Conservation (phyloP, 768 basidiomycete species). For the Mycena leptocephala region DNA sequence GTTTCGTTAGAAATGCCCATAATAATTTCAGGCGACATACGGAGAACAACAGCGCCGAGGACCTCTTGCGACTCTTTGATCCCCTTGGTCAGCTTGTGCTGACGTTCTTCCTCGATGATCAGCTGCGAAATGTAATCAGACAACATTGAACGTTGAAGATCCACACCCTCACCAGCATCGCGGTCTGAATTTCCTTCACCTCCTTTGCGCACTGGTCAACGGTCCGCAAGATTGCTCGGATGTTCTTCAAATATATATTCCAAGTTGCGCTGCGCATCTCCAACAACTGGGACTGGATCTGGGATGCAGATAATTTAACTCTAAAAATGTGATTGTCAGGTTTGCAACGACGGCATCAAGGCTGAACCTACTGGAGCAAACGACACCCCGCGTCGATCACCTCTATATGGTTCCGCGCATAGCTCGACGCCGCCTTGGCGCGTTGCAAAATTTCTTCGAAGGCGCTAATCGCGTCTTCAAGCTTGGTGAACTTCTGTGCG, state of each 20-base stretch:
- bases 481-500: too few relatives aligned
- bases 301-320: background rate
- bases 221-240: background rate
- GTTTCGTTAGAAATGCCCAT: background rate
- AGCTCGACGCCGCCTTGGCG: too few relatives aligned
- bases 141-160: background rate
- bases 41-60: background rate
- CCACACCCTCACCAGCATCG: background rate
- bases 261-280: background rate
- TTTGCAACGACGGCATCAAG: background rate
- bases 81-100: background rate
- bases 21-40: background rate
- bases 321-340: background rate
- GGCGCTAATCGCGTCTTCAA: too few relatives aligned
- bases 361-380: constrained; percentile 5
- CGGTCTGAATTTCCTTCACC: background rate
- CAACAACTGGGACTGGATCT: background rate
- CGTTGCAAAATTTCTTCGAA: too few relatives aligned
- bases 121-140: background rate
- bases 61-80: background rate
- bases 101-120: background rate
- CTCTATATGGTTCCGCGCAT: too few relatives aligned
- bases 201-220: background rate
- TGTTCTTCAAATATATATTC: background rate
- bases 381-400: too few relatives aligned